These are phyloP conservation scores for Anethum foeniculum DNA, from an alignment of 140 eudicot species.

Conservation along the genomic window DNA sequence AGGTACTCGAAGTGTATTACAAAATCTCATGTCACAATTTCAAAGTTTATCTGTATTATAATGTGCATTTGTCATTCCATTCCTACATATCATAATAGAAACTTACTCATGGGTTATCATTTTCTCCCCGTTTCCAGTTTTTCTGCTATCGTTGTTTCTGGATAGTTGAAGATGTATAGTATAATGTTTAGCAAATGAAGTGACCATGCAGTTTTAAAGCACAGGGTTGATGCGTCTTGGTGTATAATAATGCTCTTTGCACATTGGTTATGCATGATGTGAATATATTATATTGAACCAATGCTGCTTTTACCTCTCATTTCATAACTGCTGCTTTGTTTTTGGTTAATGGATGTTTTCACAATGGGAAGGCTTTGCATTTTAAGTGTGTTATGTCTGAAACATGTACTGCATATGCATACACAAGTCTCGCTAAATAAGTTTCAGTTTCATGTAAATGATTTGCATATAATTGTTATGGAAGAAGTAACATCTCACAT, in stretches of 20 bases:
- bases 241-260: neutral
- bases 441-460: neutral
- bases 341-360: neutral
- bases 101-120: neutral
- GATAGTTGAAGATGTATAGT: neutral
- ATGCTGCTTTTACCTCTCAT: neutral
- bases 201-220: neutral
- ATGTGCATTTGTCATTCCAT: neutral
- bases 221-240: neutral
- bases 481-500: neutral
- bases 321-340: neutral
- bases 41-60: neutral
- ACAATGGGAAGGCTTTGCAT: neutral
- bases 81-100: neutral
- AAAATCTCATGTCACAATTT: neutral
- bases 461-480: neutral
- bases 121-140: neutral
- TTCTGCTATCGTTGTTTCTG: neutral
- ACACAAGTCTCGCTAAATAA: neutral
- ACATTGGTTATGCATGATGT: neutral
- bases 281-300: neutral
- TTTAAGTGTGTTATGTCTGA: neutral
- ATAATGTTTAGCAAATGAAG: neutral
- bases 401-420: neutral
- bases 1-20: constrained; percentile 40